Evolutionary conservation across 2,329 filamentous ascomycete genomes (phyloP), one percentile per base, ranked within the genome.

Genomic region (Aspergillus quadricinctus): DNA sequence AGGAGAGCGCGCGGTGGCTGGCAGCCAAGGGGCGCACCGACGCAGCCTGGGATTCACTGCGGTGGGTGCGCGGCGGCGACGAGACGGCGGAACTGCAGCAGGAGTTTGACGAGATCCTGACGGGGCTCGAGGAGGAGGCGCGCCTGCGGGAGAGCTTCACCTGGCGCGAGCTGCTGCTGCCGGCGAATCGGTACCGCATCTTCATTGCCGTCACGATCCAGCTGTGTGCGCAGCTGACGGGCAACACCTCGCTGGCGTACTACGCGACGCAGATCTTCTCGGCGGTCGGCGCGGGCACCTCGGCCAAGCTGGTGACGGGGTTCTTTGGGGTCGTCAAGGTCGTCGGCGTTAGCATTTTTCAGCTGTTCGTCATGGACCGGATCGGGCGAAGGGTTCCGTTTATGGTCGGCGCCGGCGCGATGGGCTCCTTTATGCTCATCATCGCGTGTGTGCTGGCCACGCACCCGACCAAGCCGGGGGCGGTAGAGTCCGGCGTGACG

Each of bases 251-350:
- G 0, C 65, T 82, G 23, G 80, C 80, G 2, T 81, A 81, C 60
- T 82, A 80, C 61, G 78, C 78, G 1, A 79, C 77, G 0, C 80
- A 82, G 61, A 78, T 82, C 43, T 82, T 82, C 67, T 69, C 71
- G 14, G 73, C 78, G 3, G 77, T 82, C 9, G 79, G 80, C 3
- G 78, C 79, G 5, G 78, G 78, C 4, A 67, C 75, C 45, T 70
- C 77, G n/a, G 69, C 72, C 29, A 76, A 80, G 41, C 70, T 82
- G 7, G 73, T 82, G 52, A 81, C 78, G 1, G 80, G 79, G 9
- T 80, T 82, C 66, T 82, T 83, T 46, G 80, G 80, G 2, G 67
- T 81, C 7, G 76, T 80, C 57, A 82, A 82, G 65, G 77, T 82
- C 25, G 69, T 79, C 0, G 77, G 78, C 3, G 79, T 79, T 46